Percentiles rank a stretch among this genome's conserved stretches.
These are phyloP conservation scores for Picea abies DNA, from an alignment of 83 land plant genomes.

Conservation along the genomic window DNA sequence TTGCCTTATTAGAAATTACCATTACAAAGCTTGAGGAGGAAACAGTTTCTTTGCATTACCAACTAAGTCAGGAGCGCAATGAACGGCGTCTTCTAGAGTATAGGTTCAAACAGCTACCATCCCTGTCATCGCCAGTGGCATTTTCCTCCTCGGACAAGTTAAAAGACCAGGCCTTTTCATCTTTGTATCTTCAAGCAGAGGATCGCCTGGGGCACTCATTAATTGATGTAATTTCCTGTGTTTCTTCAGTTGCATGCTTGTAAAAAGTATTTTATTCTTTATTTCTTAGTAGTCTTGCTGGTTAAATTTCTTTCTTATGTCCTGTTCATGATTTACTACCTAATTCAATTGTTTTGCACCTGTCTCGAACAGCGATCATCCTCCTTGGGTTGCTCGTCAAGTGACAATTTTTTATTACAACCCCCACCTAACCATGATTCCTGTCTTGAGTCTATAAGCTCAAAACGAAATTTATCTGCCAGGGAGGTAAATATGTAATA, in stretches of 20 bases:
- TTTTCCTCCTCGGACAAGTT: not conserved
- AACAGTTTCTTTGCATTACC: slow-evolving; percentile 45
- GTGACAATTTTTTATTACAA: slow-evolving; percentile 4
- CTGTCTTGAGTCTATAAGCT: not conserved
- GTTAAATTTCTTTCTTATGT: not conserved
- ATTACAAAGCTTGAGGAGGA: slow-evolving; percentile 70
- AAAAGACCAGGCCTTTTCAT: not conserved
- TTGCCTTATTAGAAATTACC: slow-evolving; percentile 54
- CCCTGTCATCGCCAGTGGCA: not conserved
- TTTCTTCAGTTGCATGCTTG: not conserved
- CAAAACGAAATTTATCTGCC: not conserved
- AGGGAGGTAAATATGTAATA: not conserved
- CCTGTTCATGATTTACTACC: too few species aligned
- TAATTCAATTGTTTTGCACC: not conserved
- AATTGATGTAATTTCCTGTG: not conserved
- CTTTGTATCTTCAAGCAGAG: not conserved
- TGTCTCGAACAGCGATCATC: not conserved
- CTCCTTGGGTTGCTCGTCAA: not conserved
- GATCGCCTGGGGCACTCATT: not conserved
- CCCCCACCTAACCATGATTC: not conserved
- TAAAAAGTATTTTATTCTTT: not conserved
- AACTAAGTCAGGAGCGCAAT: slow-evolving; percentile 50
- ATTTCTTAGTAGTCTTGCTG: not conserved
- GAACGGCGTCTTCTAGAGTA: slow-evolving; percentile 55
- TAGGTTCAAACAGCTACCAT: slow-evolving; percentile 14